phyloP scores from a whole-genome alignment of 2,329 filamentous ascomycete species.

The Aplosporella prunicola region DNA sequence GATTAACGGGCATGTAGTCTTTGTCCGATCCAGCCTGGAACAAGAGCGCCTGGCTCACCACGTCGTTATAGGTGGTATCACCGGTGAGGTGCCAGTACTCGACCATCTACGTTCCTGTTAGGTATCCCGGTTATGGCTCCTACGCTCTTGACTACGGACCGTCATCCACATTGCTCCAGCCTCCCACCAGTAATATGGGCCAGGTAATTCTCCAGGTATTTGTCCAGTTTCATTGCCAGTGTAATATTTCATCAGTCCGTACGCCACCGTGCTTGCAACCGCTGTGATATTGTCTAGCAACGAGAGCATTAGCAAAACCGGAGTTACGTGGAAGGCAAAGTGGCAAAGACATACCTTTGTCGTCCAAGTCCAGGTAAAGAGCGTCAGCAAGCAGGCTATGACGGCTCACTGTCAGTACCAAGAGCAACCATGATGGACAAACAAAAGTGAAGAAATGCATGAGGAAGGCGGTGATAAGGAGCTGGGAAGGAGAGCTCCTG shows the following conservation, averaged over 20 bases:
- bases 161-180: constrained; percentile 54
- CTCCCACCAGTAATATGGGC: constrained; percentile 58
- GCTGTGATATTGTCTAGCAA: constrained; percentile 29
- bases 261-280: constrained; percentile 36
- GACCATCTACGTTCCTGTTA: constrained; percentile 44
- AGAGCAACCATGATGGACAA: neutral
- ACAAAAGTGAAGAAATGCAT: no score
- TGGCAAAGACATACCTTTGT: neutral
- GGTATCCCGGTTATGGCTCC: neutral
- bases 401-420: neutral
- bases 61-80: constrained; percentile 60
- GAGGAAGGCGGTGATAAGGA: no score
- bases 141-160: neutral
- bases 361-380: constrained; percentile 2
- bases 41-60: constrained; percentile 44
- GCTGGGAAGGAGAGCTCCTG: no score
- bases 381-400: neutral
- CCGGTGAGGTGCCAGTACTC: constrained; percentile 82
- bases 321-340: neutral
- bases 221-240: constrained; percentile 41
- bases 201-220: constrained; percentile 41
- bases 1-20: constrained; percentile 22
- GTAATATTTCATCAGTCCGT: constrained; percentile 45
- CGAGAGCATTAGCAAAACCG: neutral
- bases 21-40: constrained; percentile 23